Evolutionary conservation across 495 filamentous ascomycete species (phyloP).

Genomic region (Neurospora pannonica): DNA sequence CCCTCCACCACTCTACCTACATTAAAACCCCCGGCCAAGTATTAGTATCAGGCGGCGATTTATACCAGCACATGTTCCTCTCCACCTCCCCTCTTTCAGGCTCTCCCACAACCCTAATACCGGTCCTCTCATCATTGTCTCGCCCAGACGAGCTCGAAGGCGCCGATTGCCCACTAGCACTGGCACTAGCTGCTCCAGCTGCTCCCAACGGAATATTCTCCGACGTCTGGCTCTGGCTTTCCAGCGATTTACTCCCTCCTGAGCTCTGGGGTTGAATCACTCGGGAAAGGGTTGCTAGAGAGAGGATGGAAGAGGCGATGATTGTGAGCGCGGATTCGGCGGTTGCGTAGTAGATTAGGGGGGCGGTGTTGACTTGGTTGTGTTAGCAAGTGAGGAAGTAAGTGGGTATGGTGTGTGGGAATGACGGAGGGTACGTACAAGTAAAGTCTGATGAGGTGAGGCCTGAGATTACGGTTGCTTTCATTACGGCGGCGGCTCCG

Average conservation of each 20-base stretch:
- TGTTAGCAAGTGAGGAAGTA: neutral
- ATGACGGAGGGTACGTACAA: constrained; percentile 5
- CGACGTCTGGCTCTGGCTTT: neutral
- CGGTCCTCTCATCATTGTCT: neutral
- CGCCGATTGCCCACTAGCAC: neutral
- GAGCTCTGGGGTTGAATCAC: constrained; percentile 1
- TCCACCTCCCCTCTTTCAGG: neutral
- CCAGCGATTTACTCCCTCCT: constrained; percentile 1
- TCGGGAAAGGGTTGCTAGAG: constrained; percentile 25
- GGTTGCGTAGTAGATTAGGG: constrained; percentile 22
- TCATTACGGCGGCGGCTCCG: constrained; percentile 20
- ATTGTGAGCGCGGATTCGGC: constrained; percentile 28
- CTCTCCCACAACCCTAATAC: neutral
- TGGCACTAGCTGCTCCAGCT: neutral
- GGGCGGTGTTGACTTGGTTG: constrained; percentile 12
- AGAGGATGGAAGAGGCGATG: constrained; percentile 28
- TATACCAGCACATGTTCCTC: neutral
- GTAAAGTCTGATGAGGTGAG: constrained; percentile 19
- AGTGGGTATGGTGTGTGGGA: neutral
- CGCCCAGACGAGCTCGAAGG: neutral
- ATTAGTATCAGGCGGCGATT: neutral
- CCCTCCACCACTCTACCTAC: neutral
- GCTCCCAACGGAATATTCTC: neutral
- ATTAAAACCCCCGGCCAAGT: neutral
- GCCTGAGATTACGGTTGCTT: constrained; percentile 17